phyloP scores from a whole-genome alignment of 108 stramenopile genomes.

The Skeletonema tropicum region DNA sequence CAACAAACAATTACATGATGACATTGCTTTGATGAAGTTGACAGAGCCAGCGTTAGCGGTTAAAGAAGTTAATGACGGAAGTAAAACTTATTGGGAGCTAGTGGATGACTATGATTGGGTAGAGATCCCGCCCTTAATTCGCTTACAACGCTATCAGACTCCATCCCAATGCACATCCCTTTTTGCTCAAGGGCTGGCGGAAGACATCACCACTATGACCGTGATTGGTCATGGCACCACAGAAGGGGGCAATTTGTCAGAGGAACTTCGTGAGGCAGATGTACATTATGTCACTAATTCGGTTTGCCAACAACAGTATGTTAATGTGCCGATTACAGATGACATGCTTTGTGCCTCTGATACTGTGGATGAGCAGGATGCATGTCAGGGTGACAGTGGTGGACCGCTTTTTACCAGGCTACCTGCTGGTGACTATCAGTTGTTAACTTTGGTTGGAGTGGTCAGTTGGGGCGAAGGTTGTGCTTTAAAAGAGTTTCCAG shows the following conservation, averaged over 20 bases:
- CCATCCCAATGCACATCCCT: background rate
- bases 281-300: constrained; percentile 27
- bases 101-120: constrained; percentile 12
- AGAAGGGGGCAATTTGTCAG: background rate
- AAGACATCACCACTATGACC: constrained; percentile 4
- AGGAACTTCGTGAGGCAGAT: constrained; percentile 17
- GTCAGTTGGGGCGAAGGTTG: constrained; percentile 50
- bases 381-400: constrained; percentile 45
- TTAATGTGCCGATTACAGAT: constrained; percentile 8
- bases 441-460: constrained; percentile 1
- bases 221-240: constrained; percentile 25
- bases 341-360: constrained; percentile 45
- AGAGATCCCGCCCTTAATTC: constrained; percentile 16
- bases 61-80: background rate
- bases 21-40: background rate
- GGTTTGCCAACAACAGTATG: constrained; percentile 13
- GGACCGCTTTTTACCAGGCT: constrained; percentile 27
- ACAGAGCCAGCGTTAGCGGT: background rate
- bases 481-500: constrained; percentile 24
- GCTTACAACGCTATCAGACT: constrained; percentile 32
- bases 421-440: background rate
- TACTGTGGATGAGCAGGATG: constrained; percentile 37
- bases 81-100: constrained; percentile 6
- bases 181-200: background rate
- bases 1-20: background rate